Conservation (phyloP, 495 filamentous ascomycete species). For the Aspergillus indologenus region DNA sequence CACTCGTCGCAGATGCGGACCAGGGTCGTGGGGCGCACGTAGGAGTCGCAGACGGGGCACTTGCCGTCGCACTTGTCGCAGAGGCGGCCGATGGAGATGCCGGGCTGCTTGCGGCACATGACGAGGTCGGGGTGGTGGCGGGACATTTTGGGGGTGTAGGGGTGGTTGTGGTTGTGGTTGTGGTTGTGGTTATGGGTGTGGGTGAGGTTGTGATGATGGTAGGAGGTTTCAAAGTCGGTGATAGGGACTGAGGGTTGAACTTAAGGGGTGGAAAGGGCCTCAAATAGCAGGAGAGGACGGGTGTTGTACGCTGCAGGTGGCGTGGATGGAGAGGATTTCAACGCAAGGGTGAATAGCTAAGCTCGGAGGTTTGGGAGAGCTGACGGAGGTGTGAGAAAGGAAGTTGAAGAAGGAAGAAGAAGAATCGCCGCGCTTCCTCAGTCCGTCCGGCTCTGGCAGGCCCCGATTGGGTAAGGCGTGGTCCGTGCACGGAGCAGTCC, state of each 20-base stretch:
- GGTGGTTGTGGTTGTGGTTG: neutral
- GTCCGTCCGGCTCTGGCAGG: neutral
- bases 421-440: neutral
- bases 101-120: slow-evolving; percentile 99
- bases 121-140: slow-evolving; percentile 72
- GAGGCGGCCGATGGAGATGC: slow-evolving; percentile 96
- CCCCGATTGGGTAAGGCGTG: slow-evolving; percentile 5
- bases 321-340: neutral
- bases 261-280: too few relatives aligned
- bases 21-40: slow-evolving; percentile 95
- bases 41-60: slow-evolving; percentile 97
- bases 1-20: slow-evolving; percentile 99
- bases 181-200: too few relatives aligned
- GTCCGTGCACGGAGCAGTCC: slow-evolving; percentile 9
- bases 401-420: neutral
- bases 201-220: too few relatives aligned
- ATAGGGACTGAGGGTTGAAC: too few relatives aligned
- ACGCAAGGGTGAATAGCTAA: neutral
- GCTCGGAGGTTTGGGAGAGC: too few relatives aligned
- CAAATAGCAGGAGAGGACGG: too few relatives aligned
- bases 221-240: too few relatives aligned
- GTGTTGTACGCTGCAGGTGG: too few relatives aligned
- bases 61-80: slow-evolving; percentile 99
- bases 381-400: too few relatives aligned
- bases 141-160: slow-evolving; percentile 23